These are phyloP conservation scores for Chaetomidium leptoderma DNA, from an alignment of 495 filamentous ascomycete species.

Conservation along the genomic window DNA sequence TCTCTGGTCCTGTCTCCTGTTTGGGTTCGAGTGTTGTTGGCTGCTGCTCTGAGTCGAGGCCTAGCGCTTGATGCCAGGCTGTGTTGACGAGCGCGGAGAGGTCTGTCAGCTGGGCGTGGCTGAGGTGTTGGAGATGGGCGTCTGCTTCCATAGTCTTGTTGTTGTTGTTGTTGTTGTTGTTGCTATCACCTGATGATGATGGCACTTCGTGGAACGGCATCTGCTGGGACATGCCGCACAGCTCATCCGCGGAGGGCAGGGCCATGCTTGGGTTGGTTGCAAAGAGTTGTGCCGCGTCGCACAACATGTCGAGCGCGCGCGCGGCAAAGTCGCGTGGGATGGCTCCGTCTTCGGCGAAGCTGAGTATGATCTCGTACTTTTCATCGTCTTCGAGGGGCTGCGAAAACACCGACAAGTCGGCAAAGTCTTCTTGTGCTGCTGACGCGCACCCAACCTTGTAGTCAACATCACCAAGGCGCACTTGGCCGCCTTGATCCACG, in stretches of 20 bases:
- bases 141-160: background rate
- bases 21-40: background rate
- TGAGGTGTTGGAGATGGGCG: slow-evolving; percentile 6
- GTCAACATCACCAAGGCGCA: slow-evolving; percentile 14
- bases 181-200: background rate
- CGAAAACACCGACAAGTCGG: slow-evolving; percentile 22
- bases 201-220: slow-evolving; percentile 10
- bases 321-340: slow-evolving; percentile 20
- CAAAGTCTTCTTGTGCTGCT: slow-evolving; percentile 19
- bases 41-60: background rate
- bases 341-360: slow-evolving; percentile 20
- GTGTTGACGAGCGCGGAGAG: slow-evolving; percentile 9
- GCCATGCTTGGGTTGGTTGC: slow-evolving; percentile 11
- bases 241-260: slow-evolving; percentile 7
- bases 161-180: background rate
- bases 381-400: slow-evolving; percentile 9
- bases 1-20: background rate
- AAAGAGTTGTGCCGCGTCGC: slow-evolving; percentile 17
- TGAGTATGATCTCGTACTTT: slow-evolving; percentile 21
- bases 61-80: slow-evolving; percentile 19
- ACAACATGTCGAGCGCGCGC: slow-evolving; percentile 21
- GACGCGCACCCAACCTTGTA: slow-evolving; percentile 22
- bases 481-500: slow-evolving; percentile 16
- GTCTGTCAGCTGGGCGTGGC: background rate
- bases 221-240: background rate